Evolutionary conservation across 164 flowering plant genomes (phyloP), one percentile per base, ranked within the genome.

Genomic region (Cinnamomum micranthum): DNA sequence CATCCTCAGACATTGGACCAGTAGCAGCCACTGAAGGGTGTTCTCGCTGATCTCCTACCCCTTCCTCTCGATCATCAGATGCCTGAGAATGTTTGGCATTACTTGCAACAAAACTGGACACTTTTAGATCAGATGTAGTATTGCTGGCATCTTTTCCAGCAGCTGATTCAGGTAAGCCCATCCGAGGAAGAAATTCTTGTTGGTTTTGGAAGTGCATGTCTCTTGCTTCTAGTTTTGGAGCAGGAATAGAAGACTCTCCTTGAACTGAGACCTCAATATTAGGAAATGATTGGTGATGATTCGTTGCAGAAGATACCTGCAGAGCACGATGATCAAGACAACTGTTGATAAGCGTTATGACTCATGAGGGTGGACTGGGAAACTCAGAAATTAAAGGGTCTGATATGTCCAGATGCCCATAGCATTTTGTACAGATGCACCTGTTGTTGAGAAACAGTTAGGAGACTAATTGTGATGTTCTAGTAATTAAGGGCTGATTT

Each of bases 1-100:
- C 97, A 82, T 92, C 97, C 35, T 92, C 97, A 31, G 92, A 83
- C 17, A 84, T 81, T 25, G 85, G 80, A 47, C 83, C 75, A 63
- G 81, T 82, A 50, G 55, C 85, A 72, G 71, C 77, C 68, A 75
- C 20, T 19, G 88, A 76, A 73, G 75, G 69, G 11, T 75, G 12
- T 52, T 90, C 93, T 63, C 83, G 80, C 80, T 82, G 89, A 50
- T 89, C 89, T 71, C 81, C 88, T 68, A 86, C 92, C 22, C 85
- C 88, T 63, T 88, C 90, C n/a, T 76, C 86, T 63, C 71, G 88
- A 75, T 88, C 91, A 70, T 84, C 86, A 65, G 85, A 81, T 20
- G 87, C 86, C 10, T 90, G 82, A 71, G 93, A 88, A 75, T 74
- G 74, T 55, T 81, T 87, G 6, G 76, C 71, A 75, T 69, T 78